Evolutionary conservation across 2,329 filamentous ascomycete species (phyloP).

Genomic region (Apiospora saccharicola): DNA sequence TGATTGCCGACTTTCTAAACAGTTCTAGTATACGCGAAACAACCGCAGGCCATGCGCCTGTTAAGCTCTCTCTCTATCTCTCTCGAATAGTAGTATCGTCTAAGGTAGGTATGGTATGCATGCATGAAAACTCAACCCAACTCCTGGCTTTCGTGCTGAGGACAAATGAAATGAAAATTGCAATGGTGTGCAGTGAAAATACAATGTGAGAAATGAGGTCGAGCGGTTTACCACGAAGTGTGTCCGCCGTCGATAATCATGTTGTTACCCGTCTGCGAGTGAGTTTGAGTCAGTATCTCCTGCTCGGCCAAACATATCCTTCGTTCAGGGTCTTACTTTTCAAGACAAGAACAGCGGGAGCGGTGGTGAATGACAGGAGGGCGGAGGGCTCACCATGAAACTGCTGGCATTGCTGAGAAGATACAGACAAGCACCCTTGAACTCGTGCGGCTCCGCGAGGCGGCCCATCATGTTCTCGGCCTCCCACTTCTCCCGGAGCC

Average conservation of each 20-base stretch:
- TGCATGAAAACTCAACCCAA: background rate
- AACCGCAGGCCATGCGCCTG: background rate
- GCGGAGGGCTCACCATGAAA: slow-evolving; percentile 54
- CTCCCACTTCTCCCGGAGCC: slow-evolving; percentile 67
- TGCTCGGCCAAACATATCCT: no score
- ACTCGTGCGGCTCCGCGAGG: slow-evolving; percentile 64
- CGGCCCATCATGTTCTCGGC: slow-evolving; percentile 77
- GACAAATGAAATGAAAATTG: background rate
- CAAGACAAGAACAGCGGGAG: slow-evolving; percentile 1
- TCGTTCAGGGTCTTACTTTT: background rate
- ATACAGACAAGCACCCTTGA: slow-evolving; percentile 67
- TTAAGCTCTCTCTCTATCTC: background rate
- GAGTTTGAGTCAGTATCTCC: background rate
- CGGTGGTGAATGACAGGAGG: background rate
- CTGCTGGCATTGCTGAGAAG: slow-evolving; percentile 67
- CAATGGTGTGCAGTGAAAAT: no score
- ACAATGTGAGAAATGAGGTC: background rate
- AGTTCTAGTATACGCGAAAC: slow-evolving; percentile 8
- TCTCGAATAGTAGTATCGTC: background rate
- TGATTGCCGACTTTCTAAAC: background rate
- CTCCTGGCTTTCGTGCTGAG: background rate
- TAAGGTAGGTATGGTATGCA: background rate
- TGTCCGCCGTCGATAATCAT: slow-evolving; percentile 35
- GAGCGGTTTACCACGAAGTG: slow-evolving; percentile 28
- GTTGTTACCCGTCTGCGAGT: slow-evolving; percentile 31